phyloP scores from a whole-genome alignment of 139 green algal species.

The Picochlorum costavermella region DNA sequence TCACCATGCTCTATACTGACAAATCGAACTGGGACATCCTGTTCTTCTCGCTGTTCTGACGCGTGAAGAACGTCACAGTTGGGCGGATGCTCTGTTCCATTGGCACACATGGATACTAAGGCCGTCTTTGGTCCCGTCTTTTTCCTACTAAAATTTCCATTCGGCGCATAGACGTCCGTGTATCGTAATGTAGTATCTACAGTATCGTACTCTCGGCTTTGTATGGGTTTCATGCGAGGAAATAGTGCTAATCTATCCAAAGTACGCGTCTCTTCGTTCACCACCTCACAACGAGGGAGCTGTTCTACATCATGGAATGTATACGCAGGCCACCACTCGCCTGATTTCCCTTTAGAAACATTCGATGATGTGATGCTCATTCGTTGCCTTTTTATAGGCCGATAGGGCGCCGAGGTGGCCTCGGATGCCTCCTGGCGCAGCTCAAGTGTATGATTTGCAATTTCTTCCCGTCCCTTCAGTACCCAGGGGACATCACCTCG shows the following conservation, averaged over 20 bases:
- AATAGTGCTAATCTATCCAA: background rate
- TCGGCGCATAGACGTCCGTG: slow-evolving; percentile 23
- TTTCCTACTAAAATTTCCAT: slow-evolving; percentile 25
- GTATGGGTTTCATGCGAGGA: background rate
- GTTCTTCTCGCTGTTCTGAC: slow-evolving; percentile 11
- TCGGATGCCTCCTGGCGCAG: too few relatives aligned
- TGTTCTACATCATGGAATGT: background rate
- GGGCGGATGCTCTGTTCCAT: background rate
- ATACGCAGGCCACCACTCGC: background rate
- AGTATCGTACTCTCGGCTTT: background rate
- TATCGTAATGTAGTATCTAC: slow-evolving; percentile 6
- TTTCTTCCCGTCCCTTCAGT: background rate
- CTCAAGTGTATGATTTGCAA: too few relatives aligned
- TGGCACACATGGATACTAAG: slow-evolving; percentile 5
- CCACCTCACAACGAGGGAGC: background rate
- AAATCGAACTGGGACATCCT: slow-evolving; percentile 15
- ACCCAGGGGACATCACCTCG: background rate
- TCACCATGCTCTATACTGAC: slow-evolving; percentile 26
- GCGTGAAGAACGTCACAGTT: background rate
- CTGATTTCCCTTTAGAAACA: too few relatives aligned
- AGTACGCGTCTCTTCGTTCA: background rate
- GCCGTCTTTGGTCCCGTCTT: slow-evolving; percentile 1
- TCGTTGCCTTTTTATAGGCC: too few relatives aligned
- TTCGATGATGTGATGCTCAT: too few relatives aligned
- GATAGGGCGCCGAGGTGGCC: too few relatives aligned